Evolutionary conservation across 2,329 filamentous ascomycete species (phyloP).

Genomic region (Coniochaeta sp.): DNA sequence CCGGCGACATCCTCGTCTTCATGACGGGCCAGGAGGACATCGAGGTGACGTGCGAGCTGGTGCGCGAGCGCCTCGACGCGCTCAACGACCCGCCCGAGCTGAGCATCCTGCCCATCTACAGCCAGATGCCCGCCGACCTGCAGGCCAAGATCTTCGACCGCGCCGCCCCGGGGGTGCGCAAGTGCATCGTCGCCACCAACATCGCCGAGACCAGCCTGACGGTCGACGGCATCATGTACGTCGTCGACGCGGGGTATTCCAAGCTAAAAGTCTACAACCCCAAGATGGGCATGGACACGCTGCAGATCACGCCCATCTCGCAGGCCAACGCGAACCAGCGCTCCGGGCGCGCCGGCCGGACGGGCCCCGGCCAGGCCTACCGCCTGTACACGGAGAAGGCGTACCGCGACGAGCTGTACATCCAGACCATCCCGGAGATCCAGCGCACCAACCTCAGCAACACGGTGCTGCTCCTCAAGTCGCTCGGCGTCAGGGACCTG

Average conservation of each 20-base stretch:
- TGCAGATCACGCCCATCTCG: slow-evolving; percentile 95
- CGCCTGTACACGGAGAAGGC: slow-evolving; percentile 91
- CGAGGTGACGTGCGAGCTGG: slow-evolving; percentile 88
- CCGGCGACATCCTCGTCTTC: slow-evolving; percentile 93
- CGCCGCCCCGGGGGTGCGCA: slow-evolving; percentile 82
- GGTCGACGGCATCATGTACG: slow-evolving; percentile 98
- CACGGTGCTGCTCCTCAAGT: slow-evolving; percentile 89
- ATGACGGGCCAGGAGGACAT: slow-evolving; percentile 99
- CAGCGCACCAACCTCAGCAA: slow-evolving; percentile 94
- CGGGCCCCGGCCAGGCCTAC: slow-evolving; percentile 91
- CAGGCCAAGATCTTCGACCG: slow-evolving; percentile 97
- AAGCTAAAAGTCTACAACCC: slow-evolving; percentile 99
- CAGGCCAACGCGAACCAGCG: slow-evolving; percentile 93
- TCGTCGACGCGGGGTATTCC: slow-evolving; percentile 91
- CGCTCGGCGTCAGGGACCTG: slow-evolving; percentile 85
- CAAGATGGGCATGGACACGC: slow-evolving; percentile 97
- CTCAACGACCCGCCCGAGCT: slow-evolving; percentile 93
- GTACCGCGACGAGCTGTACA: slow-evolving; percentile 92
- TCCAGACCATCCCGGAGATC: slow-evolving; percentile 95
- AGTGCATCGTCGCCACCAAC: slow-evolving; percentile 97
- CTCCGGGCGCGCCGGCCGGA: slow-evolving; percentile 87
- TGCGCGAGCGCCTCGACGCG: slow-evolving; percentile 78
- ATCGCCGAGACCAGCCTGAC: slow-evolving; percentile 98
- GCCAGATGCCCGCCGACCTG: slow-evolving; percentile 96
- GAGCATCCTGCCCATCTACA: slow-evolving; percentile 94